Conservation (phyloP, 169 alveolate genomes). For the Cryptosporidium bovis region DNA sequence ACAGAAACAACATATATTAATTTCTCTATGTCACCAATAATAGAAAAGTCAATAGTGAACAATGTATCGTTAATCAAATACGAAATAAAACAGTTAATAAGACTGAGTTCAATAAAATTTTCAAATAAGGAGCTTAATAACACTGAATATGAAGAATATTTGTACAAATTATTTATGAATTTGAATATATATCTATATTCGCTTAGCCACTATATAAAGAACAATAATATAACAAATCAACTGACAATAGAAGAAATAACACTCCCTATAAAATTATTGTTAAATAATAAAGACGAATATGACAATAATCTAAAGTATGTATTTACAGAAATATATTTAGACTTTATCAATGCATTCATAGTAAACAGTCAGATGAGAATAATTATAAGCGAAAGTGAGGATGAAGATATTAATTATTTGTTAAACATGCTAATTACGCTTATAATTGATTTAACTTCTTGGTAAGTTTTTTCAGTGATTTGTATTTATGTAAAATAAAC, state of each 20-base stretch:
- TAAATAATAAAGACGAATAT: constrained; percentile 30
- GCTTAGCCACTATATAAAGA: constrained; percentile 3
- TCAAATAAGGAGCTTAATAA: background rate
- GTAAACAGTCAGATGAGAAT: background rate
- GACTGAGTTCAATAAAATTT: constrained; percentile 3
- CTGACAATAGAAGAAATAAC: constrained; percentile 44
- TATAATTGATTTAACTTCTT: background rate
- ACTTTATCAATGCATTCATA: background rate
- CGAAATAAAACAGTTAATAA: constrained; percentile 16
- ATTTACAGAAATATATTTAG: background rate
- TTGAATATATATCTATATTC: constrained; percentile 15
- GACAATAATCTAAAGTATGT: constrained; percentile 2
- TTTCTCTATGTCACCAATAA: constrained; percentile 35
- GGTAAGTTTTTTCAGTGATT: background rate
- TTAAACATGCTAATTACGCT: background rate
- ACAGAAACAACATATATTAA: constrained; percentile 1
- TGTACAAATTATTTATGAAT: constrained; percentile 5
- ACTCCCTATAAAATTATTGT: constrained; percentile 25
- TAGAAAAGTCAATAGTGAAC: background rate
- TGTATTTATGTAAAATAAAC: background rate
- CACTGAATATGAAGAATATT: constrained; percentile 3
- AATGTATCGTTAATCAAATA: constrained; percentile 31
- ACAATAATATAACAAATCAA: background rate
- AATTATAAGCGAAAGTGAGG: background rate
- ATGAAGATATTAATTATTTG: background rate